Evolutionary conservation across 2,329 filamentous ascomycete species (phyloP), one percentile per base, ranked within the genome.

Genomic region (Exserohilum rostratum): DNA sequence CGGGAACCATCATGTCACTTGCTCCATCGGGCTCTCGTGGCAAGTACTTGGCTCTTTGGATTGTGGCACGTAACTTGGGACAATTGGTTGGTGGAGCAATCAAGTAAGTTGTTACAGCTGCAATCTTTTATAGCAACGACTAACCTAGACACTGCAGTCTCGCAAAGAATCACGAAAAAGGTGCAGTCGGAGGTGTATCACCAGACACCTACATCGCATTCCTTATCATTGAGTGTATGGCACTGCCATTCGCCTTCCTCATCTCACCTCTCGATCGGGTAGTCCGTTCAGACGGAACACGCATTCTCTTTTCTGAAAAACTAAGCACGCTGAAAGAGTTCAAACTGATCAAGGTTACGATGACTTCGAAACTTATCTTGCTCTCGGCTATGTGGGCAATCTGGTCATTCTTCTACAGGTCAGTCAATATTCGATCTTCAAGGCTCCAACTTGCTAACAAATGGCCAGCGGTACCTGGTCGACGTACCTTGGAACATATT

Each of bases 11-110:
- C 60, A 80, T 81, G 77, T 79, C 78, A 0, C 72, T 81, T 17
- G 78, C 79, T 0, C 79, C 79, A 3, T 73, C 78, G 0, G 72
- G 76, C 18, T 74, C 79, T 15, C 78, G 79, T 48, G 79, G 79
- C 5, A 80, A 80, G 56, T 81, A 81, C 42, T 45, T 81, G 6
- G 79, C 79, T 6, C 55, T 80, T 15, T 81, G 79, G 79, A 80
- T 80, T 40, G 78, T 80, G 22, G 74, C 78, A 15, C 73, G 78
- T 11, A 81, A 81, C 35, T 67, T 81, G 0, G 79, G 79, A 10
- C 78, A 81, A 48, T 62, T 81, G 2, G 78, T 81, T 18, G 79
- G 79, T 25, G 78, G 78, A 39, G 78, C 77, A 10, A 80, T 80
- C 58, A 70, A 70, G 60, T 67, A 37, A 63, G 62, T 47, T 2